Evolutionary conservation across 331 rosid genomes (phyloP), one percentile per base, ranked within the genome.

Genomic region (Quercus tomentella): DNA sequence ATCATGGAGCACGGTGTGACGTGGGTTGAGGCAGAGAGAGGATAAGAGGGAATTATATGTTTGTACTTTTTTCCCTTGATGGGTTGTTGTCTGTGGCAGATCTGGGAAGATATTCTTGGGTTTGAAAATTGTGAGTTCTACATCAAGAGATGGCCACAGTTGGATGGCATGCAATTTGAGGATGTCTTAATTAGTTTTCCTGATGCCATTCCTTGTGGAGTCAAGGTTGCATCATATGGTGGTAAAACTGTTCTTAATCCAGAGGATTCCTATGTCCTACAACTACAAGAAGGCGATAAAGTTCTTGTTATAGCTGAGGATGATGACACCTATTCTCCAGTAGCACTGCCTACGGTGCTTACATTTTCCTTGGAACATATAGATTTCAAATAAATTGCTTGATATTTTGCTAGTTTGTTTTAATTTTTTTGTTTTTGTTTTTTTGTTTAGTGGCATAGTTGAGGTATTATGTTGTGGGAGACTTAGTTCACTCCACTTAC

Each of bases 41-140:
- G n/a, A n/a, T n/a, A n/a, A n/a, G n/a, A n/a, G n/a, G n/a, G n/a
- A n/a, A n/a, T n/a, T n/a, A n/a, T n/a, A 72, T 60, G 21, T 82
- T 16, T 77, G 33, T 70, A 12, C 33, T 56, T 35, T n/a, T 55
- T 60, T n/a, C 14, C 18, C 20, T 41, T 82, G 80, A 69, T 85
- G 89, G 76, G 55, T 25, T 60, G 70, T 31, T 31, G 6, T 52
- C 52, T 74, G 28, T 88, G 67, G 76, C 93, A 93, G 98, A 93
- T 93, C 58, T 93, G 93, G 98, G 98, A 93, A 86, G 97, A 93
- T 78, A 91, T 91, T 77, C 97, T 93, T 60, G 98, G 98, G 76
- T 93, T 93, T 82, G 98, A 93, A 87, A 90, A 93, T 82, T 91
- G 97, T 85, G 97, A 93, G 82, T 91, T 93, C 83, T 93, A 93